Conservation (phyloP, 345 rosid species). For the Lepidium africanum region DNA sequence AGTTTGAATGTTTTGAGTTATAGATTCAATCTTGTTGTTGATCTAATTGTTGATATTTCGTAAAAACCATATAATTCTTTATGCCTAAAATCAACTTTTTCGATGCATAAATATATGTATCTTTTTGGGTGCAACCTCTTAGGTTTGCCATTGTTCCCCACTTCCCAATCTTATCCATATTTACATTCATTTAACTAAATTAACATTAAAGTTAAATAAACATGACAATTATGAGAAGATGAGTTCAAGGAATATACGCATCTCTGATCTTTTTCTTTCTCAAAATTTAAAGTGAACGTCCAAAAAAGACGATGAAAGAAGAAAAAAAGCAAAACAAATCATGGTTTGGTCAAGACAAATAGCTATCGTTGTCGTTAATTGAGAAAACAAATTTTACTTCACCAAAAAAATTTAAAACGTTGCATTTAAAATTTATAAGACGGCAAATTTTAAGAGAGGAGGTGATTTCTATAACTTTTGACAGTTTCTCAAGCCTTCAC, state of each 20-base stretch:
- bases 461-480: too few species aligned
- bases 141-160: not conserved
- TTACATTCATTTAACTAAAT: too few species aligned
- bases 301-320: not conserved
- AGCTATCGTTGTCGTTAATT: not conserved
- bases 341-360: not conserved
- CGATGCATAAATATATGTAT: not conserved
- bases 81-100: not conserved
- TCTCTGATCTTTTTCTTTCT: constrained; percentile 3
- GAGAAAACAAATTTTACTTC: not conserved
- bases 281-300: constrained; percentile 5
- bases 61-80: too few species aligned
- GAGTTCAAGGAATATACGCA: constrained; percentile 17
- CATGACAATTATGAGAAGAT: constrained; percentile 3
- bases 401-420: not conserved
- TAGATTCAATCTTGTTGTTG: too few species aligned
- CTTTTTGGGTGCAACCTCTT: not conserved
- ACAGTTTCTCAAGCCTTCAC: too few species aligned
- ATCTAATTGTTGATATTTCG: too few species aligned
- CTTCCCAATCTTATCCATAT: too few species aligned
- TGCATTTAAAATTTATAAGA: not conserved
- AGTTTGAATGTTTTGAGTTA: too few species aligned
- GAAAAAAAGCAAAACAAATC: constrained; percentile 9
- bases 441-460: too few species aligned
- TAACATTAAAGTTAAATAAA: not conserved